Conservation (phyloP, 768 basidiomycete genomes). For the Rhizopogon rudus region DNA sequence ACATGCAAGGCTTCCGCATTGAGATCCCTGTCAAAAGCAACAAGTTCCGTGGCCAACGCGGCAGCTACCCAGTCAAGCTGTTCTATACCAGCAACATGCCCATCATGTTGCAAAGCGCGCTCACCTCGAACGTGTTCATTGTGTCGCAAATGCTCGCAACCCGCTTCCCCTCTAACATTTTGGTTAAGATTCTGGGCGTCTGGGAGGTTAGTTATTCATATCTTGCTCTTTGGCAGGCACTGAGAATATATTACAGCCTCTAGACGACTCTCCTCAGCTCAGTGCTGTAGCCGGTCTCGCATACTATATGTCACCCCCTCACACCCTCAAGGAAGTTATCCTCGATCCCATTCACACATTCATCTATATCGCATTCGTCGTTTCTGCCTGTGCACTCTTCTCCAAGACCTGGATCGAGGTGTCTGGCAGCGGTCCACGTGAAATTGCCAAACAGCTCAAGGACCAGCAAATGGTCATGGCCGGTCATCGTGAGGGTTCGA, state of each 20-base stretch:
- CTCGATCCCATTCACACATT: slow-evolving; percentile 92
- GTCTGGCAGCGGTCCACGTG: slow-evolving; percentile 91
- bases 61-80: slow-evolving; percentile 93
- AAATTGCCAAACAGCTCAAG: slow-evolving; percentile 97
- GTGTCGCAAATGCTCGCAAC: slow-evolving; percentile 92
- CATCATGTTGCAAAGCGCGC: slow-evolving; percentile 95
- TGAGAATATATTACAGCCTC: slow-evolving; percentile 50
- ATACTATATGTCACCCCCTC: slow-evolving; percentile 99
- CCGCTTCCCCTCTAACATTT: slow-evolving; percentile 87
- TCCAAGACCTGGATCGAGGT: slow-evolving; percentile 99
- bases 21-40: slow-evolving; percentile 98
- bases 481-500: slow-evolving; percentile 91
- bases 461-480: slow-evolving; percentile 96
- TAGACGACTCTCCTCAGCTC: slow-evolving; percentile 92
- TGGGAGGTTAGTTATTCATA: slow-evolving; percentile 76
- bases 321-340: slow-evolving; percentile 81
- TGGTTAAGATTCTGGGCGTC: slow-evolving; percentile 88
- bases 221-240: not conserved
- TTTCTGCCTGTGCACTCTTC: slow-evolving; percentile 93
- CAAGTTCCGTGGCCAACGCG: slow-evolving; percentile 93
- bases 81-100: slow-evolving; percentile 99
- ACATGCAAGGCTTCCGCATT: slow-evolving; percentile 97
- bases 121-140: slow-evolving; percentile 94
- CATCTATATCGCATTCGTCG: slow-evolving; percentile 89
- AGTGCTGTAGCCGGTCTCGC: slow-evolving; percentile 86